Conservation (phyloP, 2,329 filamentous ascomycete genomes). For the Paecilomyces dactylethromorphus region DNA sequence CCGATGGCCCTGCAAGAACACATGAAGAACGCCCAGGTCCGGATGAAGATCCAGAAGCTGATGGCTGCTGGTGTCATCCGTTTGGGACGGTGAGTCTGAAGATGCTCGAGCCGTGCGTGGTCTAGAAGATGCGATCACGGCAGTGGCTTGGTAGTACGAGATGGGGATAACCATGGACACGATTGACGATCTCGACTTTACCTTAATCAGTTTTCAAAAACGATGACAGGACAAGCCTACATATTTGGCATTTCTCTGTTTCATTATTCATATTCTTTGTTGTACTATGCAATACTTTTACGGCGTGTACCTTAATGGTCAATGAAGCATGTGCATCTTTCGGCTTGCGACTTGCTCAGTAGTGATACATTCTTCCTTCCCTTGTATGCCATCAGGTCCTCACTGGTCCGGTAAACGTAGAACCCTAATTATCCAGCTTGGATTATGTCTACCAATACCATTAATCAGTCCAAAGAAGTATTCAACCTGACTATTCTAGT, state of each 20-base stretch:
- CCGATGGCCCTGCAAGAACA: slow-evolving; percentile 91
- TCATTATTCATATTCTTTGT: neutral
- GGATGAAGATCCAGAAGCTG: slow-evolving; percentile 87
- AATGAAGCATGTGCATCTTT: neutral
- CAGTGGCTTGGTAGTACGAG: slow-evolving; percentile 5
- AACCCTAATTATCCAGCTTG: too few species aligned
- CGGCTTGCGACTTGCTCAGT: neutral
- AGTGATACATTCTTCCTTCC: neutral
- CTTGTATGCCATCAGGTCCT: neutral
- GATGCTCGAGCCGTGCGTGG: neutral
- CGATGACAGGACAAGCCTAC: neutral
- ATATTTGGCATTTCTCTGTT: neutral
- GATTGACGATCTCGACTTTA: neutral
- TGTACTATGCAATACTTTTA: neutral
- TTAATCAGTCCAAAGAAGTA: too few species aligned
- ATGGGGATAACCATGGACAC: neutral
- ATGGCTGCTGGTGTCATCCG: slow-evolving; percentile 89
- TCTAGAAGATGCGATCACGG: neutral
- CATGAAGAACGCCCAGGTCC: slow-evolving; percentile 85
- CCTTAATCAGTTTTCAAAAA: neutral
- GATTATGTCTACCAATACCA: too few species aligned
- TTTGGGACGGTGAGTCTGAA: slow-evolving; percentile 49
- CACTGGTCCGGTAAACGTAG: too few species aligned
- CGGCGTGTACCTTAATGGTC: neutral
- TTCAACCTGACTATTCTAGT: too few species aligned